Evolutionary conservation across 169 alveolate genomes (phyloP), one percentile per base, ranked within the genome.

Genomic region (Plasmodium gonderi): DNA sequence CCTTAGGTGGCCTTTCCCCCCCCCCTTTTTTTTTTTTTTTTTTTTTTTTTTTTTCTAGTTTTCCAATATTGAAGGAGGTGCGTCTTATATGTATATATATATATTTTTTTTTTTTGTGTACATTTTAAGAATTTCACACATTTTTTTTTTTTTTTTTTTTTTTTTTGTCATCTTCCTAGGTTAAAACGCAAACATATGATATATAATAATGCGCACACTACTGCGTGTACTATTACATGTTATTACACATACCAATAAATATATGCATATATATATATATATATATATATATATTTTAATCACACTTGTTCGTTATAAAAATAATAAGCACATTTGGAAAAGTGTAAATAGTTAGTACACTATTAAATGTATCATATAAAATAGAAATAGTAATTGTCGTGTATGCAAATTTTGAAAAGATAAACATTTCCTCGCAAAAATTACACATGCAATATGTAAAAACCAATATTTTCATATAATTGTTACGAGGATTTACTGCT

Each of bases 321-420:
- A 78, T 79, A 31, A 45, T 23, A 77, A 77, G 85, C 85, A 80
- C 47, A 80, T 80, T 80, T 80, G 79, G 49, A 36, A 38, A 80
- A 80, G 40, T 26, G 79, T 60, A 23, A 80, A 60, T 60, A 60
- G 29, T 47, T 79, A 26, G n/a, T 23, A 79, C 26, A 79, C 20
- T 51, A 26, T 23, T 23, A 51, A 51, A 23, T 31, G 76, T 47
- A 38, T 17, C 9, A 47, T 40, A 47, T 78, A 17, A 47, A 79
- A 29, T 31, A 47, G 51, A 79, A 79, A 42, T 23, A 60, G 72
- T 60, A 36, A 60, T 8, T 42, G 49, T 31, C 33, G 72, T 26
- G 40, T 77, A 77, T 40, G 42, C 14, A 33, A 40, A 42, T 77
- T n/a, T 77, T 47, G 68, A 77, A 40, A 42, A 40, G 60, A 79